phyloP scores from a whole-genome alignment of 352 stramenopile species.

The Lagenidium sp. region DNA sequence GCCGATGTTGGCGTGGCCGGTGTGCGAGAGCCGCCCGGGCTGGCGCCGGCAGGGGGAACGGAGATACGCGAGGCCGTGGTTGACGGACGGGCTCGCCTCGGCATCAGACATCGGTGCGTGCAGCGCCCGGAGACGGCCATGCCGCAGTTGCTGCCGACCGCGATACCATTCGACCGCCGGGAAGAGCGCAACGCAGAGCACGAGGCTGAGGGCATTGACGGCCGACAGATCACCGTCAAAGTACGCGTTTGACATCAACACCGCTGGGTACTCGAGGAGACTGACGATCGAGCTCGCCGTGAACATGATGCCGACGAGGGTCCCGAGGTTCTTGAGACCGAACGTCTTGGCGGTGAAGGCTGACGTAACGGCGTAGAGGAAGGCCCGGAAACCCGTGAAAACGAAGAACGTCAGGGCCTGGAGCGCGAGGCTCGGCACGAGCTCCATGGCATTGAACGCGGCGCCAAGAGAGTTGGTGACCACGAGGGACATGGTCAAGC shows the following conservation, averaged over 20 bases:
- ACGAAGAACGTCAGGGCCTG: slow-evolving; percentile 71
- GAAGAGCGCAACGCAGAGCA: slow-evolving; percentile 44
- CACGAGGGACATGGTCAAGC: slow-evolving; percentile 48
- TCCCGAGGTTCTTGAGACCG: slow-evolving; percentile 77
- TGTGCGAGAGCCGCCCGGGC: slow-evolving; percentile 5
- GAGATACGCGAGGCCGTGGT: slow-evolving; percentile 45
- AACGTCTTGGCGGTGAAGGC: slow-evolving; percentile 84
- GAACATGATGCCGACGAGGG: slow-evolving; percentile 78
- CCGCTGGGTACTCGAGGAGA: slow-evolving; percentile 68
- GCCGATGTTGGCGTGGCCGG: too few relatives aligned
- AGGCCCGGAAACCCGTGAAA: slow-evolving; percentile 79
- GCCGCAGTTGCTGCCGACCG: slow-evolving; percentile 4
- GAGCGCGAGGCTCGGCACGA: slow-evolving; percentile 52
- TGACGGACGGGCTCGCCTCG: slow-evolving; percentile 18
- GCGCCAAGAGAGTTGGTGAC: slow-evolving; percentile 68
- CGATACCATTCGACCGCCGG: slow-evolving; percentile 32
- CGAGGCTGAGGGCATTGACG: slow-evolving; percentile 39
- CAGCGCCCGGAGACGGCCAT: neutral
- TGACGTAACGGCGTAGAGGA: slow-evolving; percentile 82
- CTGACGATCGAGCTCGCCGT: slow-evolving; percentile 65
- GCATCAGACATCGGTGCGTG: neutral
- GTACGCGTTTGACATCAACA: slow-evolving; percentile 55
- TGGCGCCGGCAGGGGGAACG: slow-evolving; percentile 25
- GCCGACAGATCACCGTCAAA: slow-evolving; percentile 47
- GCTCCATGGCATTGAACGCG: slow-evolving; percentile 57